A percentile compares a stretch with the other conserved stretches of the same genome.
phyloP scores from a whole-genome alignment of 129 eudicot species.

The Solidago caesia region DNA sequence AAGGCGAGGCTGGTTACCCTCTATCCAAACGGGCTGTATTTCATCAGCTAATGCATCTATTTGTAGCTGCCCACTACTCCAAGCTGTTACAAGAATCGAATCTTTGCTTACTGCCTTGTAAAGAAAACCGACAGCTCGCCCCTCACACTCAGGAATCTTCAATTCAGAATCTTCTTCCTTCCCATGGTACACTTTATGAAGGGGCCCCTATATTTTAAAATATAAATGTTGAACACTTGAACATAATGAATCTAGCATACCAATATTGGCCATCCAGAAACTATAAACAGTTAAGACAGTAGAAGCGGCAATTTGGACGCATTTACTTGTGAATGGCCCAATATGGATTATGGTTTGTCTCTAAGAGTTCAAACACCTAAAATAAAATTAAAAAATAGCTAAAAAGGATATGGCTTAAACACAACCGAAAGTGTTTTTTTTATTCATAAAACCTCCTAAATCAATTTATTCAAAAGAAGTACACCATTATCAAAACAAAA shows the following conservation, averaged over 20 bases:
- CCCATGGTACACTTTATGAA: constrained; percentile 54
- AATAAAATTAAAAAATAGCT: not conserved
- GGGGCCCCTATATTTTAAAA: constrained; percentile 66
- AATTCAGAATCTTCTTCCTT: constrained; percentile 43
- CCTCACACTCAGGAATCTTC: constrained; percentile 57
- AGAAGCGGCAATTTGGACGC: not conserved
- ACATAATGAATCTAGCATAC: not conserved
- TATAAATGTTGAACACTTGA: not conserved
- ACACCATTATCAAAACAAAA: not conserved
- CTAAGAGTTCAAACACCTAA: not conserved
- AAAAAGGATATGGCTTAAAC: not conserved
- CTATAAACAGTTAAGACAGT: constrained; percentile 10
- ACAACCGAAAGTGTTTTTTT: too few species aligned
- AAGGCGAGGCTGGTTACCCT: constrained; percentile 69
- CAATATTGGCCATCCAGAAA: not conserved
- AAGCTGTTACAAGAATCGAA: constrained; percentile 72
- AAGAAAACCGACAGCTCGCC: constrained; percentile 81
- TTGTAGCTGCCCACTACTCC: constrained; percentile 90
- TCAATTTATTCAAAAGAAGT: too few species aligned
- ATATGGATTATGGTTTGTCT: not conserved
- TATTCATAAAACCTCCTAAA: too few species aligned
- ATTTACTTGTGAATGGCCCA: not conserved
- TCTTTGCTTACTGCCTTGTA: constrained; percentile 83
- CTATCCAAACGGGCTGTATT: constrained; percentile 81
- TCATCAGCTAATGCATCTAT: constrained; percentile 96